Evolutionary conservation across 2,329 filamentous ascomycete species (phyloP), one percentile per base, ranked within the genome.

Genomic region (Colletotrichum sublineola): DNA sequence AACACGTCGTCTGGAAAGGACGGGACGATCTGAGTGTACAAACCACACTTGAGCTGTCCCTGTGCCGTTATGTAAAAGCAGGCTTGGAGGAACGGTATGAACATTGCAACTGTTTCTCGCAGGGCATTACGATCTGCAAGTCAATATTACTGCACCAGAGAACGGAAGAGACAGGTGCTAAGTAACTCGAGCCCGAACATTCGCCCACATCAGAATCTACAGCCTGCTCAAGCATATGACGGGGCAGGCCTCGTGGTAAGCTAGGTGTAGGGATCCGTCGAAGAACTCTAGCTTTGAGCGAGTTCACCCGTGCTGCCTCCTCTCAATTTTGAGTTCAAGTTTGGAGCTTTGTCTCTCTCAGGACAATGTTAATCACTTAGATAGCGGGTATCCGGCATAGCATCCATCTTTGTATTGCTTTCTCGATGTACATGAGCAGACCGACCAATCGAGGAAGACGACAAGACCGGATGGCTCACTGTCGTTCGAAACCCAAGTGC

Each of bases 261-360:
- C 38, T n/a, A 50, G 5, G 29, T 46, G 8, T 29, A 68, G 36
- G 66, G 38, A 69, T 56, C 38, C 9, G 29, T 38, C 33, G 53
- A 64, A 40, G 66, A 69, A 72, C 69, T 62, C 38, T 33, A 60
- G 60, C 66, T 55, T 64, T 69, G 66, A 33, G 69, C 18, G 24
- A 44, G 69, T 72, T 72, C 60, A 63, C 65, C 60, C 63, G 52
- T 64, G 66, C 69, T 63, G 44, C 60, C 58, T 64, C 38, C 56
- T 60, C 69, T 50, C 60, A 69, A 69, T 38, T 64, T 69, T 61
- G 60, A 69, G 69, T 72, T 72, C 33, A 55, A 50, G 60, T 64
- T 69, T 68, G 38, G 33, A 48, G 31, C 53, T 56, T 38, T 33
- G n/a, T 15, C 24, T 46, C 24, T 40, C 38, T 29, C 63, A 36